Evolutionary conservation across 495 filamentous ascomycete species (phyloP).

Genomic region (Hyaloscypha hepaticicola): DNA sequence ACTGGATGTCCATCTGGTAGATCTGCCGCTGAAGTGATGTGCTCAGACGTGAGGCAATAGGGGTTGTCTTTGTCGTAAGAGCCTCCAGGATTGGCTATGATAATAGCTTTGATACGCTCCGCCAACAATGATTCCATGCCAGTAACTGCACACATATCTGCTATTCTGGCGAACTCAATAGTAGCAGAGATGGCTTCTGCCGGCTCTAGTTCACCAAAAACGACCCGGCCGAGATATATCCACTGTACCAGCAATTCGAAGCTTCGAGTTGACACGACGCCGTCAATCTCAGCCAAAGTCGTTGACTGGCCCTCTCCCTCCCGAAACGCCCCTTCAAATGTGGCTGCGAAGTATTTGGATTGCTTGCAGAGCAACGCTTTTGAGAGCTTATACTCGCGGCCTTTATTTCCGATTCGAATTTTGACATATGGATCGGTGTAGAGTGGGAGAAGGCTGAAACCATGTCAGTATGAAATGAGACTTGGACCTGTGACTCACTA

Average conservation of each 20-base stretch:
- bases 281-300: conserved; percentile 30
- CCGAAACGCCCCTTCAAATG: conserved; percentile 30
- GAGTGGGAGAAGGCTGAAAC: conserved; percentile 16
- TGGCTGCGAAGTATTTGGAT: conserved; percentile 31
- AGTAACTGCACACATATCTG: conserved; percentile 31
- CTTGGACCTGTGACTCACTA: no score
- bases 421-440: conserved; percentile 22
- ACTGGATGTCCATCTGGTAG: conserved; percentile 32
- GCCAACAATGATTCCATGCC: conserved; percentile 29
- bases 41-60: conserved; percentile 27
- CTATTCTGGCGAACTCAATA: conserved; percentile 35
- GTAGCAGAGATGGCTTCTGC: conserved; percentile 27
- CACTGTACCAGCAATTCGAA: conserved; percentile 36
- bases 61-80: conserved; percentile 22
- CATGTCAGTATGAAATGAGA: no score
- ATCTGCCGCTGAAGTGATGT: conserved; percentile 28
- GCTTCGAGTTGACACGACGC: conserved; percentile 28
- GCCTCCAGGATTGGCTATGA: conserved; percentile 21
- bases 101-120: conserved; percentile 28
- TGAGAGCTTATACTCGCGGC: conserved; percentile 30
- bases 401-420: conserved; percentile 22
- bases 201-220: conserved; percentile 26
- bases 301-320: conserved; percentile 26
- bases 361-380: conserved; percentile 34
- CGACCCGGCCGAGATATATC: conserved; percentile 30